Evolutionary conservation across 371 early-diverging fungal genomes (phyloP), one percentile per base, ranked within the genome.

Genomic region (Entomophthora muscae): DNA sequence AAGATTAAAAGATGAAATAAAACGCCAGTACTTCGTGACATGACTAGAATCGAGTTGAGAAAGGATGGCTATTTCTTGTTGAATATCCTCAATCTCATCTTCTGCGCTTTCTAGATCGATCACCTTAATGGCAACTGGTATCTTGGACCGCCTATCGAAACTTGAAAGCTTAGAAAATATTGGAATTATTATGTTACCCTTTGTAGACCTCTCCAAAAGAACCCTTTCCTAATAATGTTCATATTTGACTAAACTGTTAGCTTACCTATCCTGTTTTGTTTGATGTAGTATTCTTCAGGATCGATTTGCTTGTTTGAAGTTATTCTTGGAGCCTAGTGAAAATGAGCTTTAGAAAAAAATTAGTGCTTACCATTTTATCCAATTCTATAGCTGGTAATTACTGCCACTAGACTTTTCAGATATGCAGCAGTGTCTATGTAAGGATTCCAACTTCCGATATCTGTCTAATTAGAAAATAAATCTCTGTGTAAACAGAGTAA

Each of bases 81-180:
- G 94, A 69, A 98, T 94, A 75, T 95, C 98, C 65, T 95, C 95
- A 66, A 96, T 95, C 68, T 98, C 95, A 68, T 96, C 96, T 71
- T 96, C 97, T 28, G 93, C 91, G 66, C 85, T 83, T 71, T 92
- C 93, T 28, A 93, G 75, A 68, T 92, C 91, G 69, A 93, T 91
- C 52, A 91, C 83, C 71, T 94, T 94, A 69, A 94, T 91, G 13
- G 95, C 95, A 22, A 93, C 91, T 3, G 84, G 84, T 64, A 73
- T 80, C 64, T 84, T 83, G 22, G 85, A 83, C 61, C 79, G 76
- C 65, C 78, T 82, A 65, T 91, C 89, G 32, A 83, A 77, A 2
- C 90, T 89, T n/a, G n/a, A n/a, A n/a, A 63, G 53, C n/a, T 52
- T 33, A 24, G 23, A 61, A 24, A 22, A 26, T 2, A 29, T 30